phyloP scores from a whole-genome alignment of 306 rosid species.

The Corylus avellana region DNA sequence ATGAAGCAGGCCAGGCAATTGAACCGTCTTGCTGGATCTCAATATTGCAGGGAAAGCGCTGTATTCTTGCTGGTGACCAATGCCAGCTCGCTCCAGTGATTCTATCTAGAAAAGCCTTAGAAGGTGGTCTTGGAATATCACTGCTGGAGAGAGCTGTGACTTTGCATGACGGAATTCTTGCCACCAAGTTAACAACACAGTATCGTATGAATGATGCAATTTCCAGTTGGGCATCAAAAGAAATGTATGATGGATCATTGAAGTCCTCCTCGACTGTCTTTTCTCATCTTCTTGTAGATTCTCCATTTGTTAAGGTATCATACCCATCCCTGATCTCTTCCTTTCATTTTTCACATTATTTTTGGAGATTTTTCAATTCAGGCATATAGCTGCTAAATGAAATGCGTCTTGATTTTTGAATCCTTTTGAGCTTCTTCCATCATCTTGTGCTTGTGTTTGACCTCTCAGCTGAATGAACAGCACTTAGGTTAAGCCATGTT shows the following conservation, averaged over 20 bases:
- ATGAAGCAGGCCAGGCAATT: slow-evolving; percentile 88
- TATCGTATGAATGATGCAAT: slow-evolving; percentile 82
- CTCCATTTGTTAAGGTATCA: slow-evolving; percentile 78
- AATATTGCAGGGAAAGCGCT: slow-evolving; percentile 72
- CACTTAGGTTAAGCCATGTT: background rate
- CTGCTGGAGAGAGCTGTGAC: slow-evolving; percentile 70
- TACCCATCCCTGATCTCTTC: slow-evolving; percentile 23
- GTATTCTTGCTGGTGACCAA: slow-evolving; percentile 83
- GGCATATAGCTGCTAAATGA: slow-evolving; percentile 18
- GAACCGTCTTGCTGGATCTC: slow-evolving; percentile 93
- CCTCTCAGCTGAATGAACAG: background rate
- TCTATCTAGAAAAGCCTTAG: slow-evolving; percentile 77
- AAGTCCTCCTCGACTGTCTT: slow-evolving; percentile 59
- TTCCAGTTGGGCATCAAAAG: slow-evolving; percentile 89
- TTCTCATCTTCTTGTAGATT: slow-evolving; percentile 79
- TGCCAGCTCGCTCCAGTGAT: slow-evolving; percentile 89
- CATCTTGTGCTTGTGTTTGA: background rate
- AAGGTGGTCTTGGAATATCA: slow-evolving; percentile 81
- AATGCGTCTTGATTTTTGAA: slow-evolving; percentile 2
- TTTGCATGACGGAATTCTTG: slow-evolving; percentile 66
- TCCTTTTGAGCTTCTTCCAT: background rate
- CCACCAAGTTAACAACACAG: slow-evolving; percentile 62
- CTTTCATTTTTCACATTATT: background rate
- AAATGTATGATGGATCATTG: slow-evolving; percentile 78
- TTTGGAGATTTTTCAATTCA: slow-evolving; percentile 12